Conservation (phyloP, 2,329 filamentous ascomycete species). For the Arthrobotrys conoides region DNA sequence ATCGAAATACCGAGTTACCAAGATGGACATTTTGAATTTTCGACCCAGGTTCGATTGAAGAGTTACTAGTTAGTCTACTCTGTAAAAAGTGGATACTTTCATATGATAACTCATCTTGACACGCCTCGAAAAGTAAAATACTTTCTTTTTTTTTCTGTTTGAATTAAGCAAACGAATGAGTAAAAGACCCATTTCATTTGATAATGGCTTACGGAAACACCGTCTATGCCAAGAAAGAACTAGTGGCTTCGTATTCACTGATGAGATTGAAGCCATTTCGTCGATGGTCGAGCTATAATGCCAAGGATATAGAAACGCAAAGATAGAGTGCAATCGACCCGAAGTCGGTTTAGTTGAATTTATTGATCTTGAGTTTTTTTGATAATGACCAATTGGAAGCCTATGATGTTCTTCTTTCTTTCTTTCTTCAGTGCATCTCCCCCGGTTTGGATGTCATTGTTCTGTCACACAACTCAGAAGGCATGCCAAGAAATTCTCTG, state of each 20-base stretch:
- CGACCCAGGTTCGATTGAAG: neutral
- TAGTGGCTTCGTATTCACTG: conserved; percentile 44
- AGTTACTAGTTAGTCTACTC: too few species aligned
- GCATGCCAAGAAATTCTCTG: conserved; percentile 20
- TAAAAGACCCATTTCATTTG: conserved; percentile 1
- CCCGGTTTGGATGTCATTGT: conserved; percentile 40
- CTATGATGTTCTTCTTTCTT: conserved; percentile 1
- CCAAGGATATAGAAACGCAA: conserved; percentile 53
- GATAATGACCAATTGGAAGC: conserved; percentile 14
- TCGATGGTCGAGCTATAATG: conserved; percentile 53
- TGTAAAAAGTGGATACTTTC: too few species aligned
- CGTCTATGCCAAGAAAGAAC: conserved; percentile 42
- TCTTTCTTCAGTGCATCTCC: too few species aligned
- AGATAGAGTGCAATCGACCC: conserved; percentile 28
- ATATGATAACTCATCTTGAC: conserved; percentile 4
- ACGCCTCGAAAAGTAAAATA: conserved; percentile 5
- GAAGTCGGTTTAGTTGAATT: conserved; percentile 24
- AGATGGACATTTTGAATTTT: conserved; percentile 2
- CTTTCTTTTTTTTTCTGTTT: too few species aligned
- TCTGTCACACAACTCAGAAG: conserved; percentile 47
- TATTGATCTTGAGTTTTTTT: neutral
- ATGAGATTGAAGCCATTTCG: conserved; percentile 47
- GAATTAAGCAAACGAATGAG: neutral
- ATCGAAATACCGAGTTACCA: conserved; percentile 25
- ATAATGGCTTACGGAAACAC: conserved; percentile 35